A percentile compares a stretch with the other conserved stretches of the same genome.
Conservation (phyloP, 257 asterid genomes). For the Ocimum tenuiflorum region DNA sequence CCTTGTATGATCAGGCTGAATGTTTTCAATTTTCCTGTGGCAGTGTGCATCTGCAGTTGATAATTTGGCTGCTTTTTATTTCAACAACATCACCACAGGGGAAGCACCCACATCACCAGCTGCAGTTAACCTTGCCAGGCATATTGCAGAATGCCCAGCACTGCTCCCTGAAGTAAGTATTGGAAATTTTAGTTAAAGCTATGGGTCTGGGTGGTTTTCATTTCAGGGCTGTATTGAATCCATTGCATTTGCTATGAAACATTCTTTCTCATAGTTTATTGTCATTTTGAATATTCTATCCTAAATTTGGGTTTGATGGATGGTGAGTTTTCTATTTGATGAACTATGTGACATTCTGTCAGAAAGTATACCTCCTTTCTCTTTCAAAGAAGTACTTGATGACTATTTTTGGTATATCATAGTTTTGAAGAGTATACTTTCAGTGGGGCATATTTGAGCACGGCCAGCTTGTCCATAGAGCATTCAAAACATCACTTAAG, state of each 20-base stretch:
- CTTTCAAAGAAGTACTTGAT: background rate
- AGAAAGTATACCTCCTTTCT: conserved; percentile 1
- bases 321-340: background rate
- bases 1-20: conserved; percentile 15
- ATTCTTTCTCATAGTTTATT: background rate
- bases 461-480: background rate
- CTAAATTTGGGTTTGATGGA: background rate
- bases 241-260: background rate
- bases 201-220: conserved; percentile 5
- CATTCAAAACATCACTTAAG: background rate
- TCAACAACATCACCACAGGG: conserved; percentile 73
- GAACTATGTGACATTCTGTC: background rate
- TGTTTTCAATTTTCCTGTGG: conserved; percentile 5
- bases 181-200: conserved; percentile 6
- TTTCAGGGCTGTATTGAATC: background rate
- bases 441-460: background rate
- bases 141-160: conserved; percentile 73
- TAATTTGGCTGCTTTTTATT: conserved; percentile 80
- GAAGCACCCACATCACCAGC: conserved; percentile 66
- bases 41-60: conserved; percentile 96
- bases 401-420: too few relatives aligned
- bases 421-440: background rate
- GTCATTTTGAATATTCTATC: background rate
- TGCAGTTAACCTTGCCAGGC: conserved; percentile 73
- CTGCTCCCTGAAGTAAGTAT: conserved; percentile 76